Evolutionary conservation across 306 rosid species (phyloP).

Genomic region (Glycine latifolia): DNA sequence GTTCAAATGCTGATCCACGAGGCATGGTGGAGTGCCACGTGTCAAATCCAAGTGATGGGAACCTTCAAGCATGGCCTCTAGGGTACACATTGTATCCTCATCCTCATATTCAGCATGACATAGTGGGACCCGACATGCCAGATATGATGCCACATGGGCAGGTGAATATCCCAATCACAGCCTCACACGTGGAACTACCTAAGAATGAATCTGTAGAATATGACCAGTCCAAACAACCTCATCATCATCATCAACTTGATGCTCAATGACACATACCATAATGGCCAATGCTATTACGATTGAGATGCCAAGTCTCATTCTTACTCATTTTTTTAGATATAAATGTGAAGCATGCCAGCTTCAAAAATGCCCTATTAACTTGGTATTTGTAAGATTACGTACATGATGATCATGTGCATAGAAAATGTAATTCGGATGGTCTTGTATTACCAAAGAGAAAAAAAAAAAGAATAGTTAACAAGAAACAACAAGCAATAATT

Average conservation of each 20-base stretch:
- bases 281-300: not conserved
- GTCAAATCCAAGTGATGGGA: slow-evolving; percentile 52
- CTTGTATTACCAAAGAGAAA: not conserved
- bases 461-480: not conserved
- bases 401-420: slow-evolving; percentile 1
- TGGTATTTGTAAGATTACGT: slow-evolving; percentile 12
- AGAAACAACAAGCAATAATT: not conserved
- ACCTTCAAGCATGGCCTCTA: slow-evolving; percentile 66
- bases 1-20: slow-evolving; percentile 58
- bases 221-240: slow-evolving; percentile 50
- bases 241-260: slow-evolving; percentile 48
- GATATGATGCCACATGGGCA: slow-evolving; percentile 65
- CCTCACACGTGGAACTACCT: slow-evolving; percentile 57
- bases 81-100: slow-evolving; percentile 53
- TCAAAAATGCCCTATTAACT: not conserved
- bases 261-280: slow-evolving; percentile 39
- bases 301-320: slow-evolving; percentile 7
- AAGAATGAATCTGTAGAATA: slow-evolving; percentile 51
- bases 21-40: slow-evolving; percentile 63
- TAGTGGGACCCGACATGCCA: slow-evolving; percentile 56
- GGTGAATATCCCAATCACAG: slow-evolving; percentile 57
- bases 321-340: not conserved
- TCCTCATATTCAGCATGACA: slow-evolving; percentile 57
- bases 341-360: not conserved
- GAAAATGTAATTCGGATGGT: not conserved